Evolutionary conservation across 257 asterid genomes (phyloP), one percentile per base, ranked within the genome.

Genomic region (Vinca minor): DNA sequence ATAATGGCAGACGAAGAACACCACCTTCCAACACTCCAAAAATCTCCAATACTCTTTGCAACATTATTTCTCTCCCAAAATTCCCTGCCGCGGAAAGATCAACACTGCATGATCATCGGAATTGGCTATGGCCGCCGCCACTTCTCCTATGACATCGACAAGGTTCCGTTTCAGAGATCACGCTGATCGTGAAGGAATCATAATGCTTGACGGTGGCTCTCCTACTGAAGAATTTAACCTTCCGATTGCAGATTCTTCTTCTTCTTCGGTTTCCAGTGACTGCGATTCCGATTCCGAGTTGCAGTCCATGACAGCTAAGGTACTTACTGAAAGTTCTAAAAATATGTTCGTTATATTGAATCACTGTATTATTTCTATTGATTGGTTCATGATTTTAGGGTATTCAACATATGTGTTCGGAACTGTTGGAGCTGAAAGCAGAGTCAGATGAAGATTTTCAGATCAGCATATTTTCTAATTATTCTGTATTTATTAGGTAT

Each of bases 251-350:
- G 91, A 85, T 58, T 75, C 79, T 54, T 81, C 78, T 58, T 75
- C 79, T 54, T 81, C 78, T 1, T 82, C 84, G 59, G 21, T 77
- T 54, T 81, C 82, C 6, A 79, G 85, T 57, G 65, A 67, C 13
- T 77, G 18, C 23, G 81, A 74, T 8, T 82, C 61, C 11, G 87
- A 82, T 48, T 52, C 76, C 18, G 83, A 86, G 57, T 77, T 86
- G 49, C 81, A 79, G 66, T 86, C 95, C 78, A 86, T 89, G 91
- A 89, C 95, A 53, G 95, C 93, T 26, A 77, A 84, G 96, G 96
- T 86, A 53, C 17, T 58, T 38, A 14, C 17, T 58, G 41, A 14
- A 1, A 31, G 26, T 31, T 32, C 39, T 8, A 29, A 17, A 56
- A 31, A 8, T 31, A 17, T 56, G 14, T 56, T 56, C 18, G 25